Evolutionary conservation across 2,329 filamentous ascomycete species (phyloP).

Genomic region (Ophiostoma sp.): DNA sequence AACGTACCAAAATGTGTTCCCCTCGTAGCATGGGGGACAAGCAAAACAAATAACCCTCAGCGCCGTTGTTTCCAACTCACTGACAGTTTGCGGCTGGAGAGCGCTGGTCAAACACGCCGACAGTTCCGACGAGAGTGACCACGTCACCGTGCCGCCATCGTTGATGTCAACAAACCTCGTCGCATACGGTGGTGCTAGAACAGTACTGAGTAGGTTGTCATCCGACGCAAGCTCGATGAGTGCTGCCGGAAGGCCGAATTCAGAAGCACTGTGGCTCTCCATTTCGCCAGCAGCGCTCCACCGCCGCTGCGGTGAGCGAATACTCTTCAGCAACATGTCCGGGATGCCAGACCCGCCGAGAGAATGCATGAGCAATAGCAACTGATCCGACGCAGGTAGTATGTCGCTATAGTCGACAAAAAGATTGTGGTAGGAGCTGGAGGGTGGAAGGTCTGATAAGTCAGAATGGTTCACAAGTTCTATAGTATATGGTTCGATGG

Average conservation of each 20-base stretch:
- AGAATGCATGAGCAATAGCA: constrained; percentile 29
- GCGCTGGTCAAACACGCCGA: not conserved
- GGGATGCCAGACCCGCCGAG: constrained; percentile 28
- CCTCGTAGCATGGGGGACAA: constrained; percentile 34
- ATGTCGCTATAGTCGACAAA: constrained; percentile 30
- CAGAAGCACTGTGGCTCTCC: constrained; percentile 25
- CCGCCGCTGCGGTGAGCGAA: constrained; percentile 26
- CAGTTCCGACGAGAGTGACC: not conserved
- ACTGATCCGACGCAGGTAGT: constrained; percentile 28
- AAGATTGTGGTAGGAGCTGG: constrained; percentile 26
- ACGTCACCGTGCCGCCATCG: not conserved
- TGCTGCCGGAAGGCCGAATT: constrained; percentile 27
- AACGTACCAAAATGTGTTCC: constrained; percentile 29
- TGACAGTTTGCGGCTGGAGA: constrained; percentile 14
- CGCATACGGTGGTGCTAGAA: not conserved
- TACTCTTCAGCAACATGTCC: constrained; percentile 27
- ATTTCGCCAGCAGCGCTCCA: constrained; percentile 32
- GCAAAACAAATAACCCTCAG: constrained; percentile 31
- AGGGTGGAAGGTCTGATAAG: constrained; percentile 1
- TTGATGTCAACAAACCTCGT: not conserved
- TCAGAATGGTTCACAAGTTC: not conserved
- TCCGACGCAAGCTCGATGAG: constrained; percentile 3
- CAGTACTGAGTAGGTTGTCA: not conserved
- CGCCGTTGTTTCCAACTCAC: constrained; percentile 27
- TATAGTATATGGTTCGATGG: not conserved